A percentile compares a stretch with the other conserved stretches of the same genome.
phyloP scores from a whole-genome alignment of 208 protist genomes.

The Entamoeba invadens region DNA sequence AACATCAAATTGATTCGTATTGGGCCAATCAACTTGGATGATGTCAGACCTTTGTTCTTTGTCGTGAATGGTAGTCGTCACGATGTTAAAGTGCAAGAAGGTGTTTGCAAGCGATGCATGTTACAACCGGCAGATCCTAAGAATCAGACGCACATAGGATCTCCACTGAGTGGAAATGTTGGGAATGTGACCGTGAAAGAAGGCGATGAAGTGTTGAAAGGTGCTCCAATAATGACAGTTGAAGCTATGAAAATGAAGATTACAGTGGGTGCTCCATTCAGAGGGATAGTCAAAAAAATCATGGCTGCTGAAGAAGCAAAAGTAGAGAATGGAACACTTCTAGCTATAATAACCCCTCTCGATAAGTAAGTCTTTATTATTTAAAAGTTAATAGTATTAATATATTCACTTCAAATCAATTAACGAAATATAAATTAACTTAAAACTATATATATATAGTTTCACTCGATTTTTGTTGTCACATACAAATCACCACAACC shows the following conservation, averaged over 20 bases:
- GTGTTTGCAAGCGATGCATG: not conserved
- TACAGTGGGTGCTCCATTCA: not conserved
- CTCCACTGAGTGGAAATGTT: not conserved
- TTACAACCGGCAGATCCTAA: not conserved
- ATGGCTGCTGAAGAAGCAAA: not conserved
- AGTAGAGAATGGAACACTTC: not conserved
- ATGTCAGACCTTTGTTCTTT: not conserved
- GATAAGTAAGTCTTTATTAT: not conserved
- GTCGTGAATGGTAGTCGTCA: not conserved
- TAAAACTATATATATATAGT: too few species aligned
- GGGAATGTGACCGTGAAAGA: not conserved
- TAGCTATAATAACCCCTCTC: not conserved
- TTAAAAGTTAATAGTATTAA: too few species aligned
- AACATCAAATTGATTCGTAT: not conserved
- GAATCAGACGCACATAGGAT: not conserved
- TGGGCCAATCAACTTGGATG: not conserved
- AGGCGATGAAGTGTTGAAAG: not conserved
- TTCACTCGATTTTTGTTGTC: too few species aligned
- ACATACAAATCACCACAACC: too few species aligned
- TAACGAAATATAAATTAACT: too few species aligned
- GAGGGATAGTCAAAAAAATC: not conserved
- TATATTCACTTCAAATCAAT: too few species aligned
- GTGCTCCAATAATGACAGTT: not conserved
- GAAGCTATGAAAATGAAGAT: constrained; percentile 1
- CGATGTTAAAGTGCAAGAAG: not conserved